phyloP scores from a whole-genome alignment of 2,329 filamentous ascomycete species.

The Cytospora leucostoma region DNA sequence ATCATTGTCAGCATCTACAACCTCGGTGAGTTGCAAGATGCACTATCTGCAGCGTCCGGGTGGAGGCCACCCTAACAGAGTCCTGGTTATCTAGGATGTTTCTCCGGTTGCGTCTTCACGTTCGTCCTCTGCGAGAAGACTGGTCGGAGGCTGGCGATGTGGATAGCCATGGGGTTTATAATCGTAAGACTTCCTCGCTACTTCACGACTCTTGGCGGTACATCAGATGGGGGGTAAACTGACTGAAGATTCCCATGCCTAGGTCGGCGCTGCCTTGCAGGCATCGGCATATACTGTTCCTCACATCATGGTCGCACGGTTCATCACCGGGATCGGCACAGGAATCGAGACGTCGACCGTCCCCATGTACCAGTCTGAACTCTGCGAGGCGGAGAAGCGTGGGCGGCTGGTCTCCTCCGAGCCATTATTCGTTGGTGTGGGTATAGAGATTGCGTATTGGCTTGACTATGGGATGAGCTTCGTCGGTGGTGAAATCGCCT shows the following conservation, averaged over 20 bases:
- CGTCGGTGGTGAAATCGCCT: conserved; percentile 33
- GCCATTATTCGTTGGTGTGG: conserved; percentile 33
- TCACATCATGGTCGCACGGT: conserved; percentile 44
- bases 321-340: conserved; percentile 37
- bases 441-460: conserved; percentile 37
- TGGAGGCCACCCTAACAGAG: background rate
- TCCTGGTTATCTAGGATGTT: conserved; percentile 40
- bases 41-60: no score
- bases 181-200: conserved; percentile 27
- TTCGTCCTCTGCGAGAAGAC: conserved; percentile 31
- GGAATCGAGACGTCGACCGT: conserved; percentile 40
- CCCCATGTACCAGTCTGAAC: conserved; percentile 46
- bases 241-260: background rate
- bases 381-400: conserved; percentile 45
- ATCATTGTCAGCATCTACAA: conserved; percentile 48
- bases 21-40: background rate
- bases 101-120: conserved; percentile 37
- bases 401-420: conserved; percentile 47
- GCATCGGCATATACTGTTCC: conserved; percentile 39
- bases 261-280: conserved; percentile 35
- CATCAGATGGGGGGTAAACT: no score
- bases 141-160: conserved; percentile 31
- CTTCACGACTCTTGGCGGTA: background rate
- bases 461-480: conserved; percentile 39
- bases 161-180: conserved; percentile 34